A percentile compares a stretch with the other conserved stretches of the same genome.
Conservation (phyloP, 768 basidiomycete species). For the Mycena capillaripes region DNA sequence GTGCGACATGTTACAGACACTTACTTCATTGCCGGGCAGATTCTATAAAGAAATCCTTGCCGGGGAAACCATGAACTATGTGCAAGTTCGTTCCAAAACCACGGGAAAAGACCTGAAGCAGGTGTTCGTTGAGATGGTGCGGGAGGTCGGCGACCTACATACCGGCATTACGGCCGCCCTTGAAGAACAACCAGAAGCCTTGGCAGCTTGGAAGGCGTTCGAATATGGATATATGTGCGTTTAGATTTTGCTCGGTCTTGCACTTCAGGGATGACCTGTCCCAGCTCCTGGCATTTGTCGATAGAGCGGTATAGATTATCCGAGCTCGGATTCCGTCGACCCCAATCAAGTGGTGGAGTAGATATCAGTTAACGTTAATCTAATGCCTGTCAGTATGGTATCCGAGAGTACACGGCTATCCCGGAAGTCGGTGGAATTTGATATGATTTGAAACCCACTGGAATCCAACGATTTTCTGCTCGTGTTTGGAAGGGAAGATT, state of each 20-base stretch:
- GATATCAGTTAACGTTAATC: no score
- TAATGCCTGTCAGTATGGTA: no score
- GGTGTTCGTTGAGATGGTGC: slow-evolving; percentile 31
- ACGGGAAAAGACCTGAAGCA: slow-evolving; percentile 18
- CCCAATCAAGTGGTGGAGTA: not conserved
- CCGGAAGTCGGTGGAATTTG: no score
- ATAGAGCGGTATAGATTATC: not conserved
- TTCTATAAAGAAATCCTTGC: slow-evolving; percentile 42
- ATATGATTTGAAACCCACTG: no score
- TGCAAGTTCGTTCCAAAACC: slow-evolving; percentile 33
- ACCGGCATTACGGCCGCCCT: not conserved
- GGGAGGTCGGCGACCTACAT: slow-evolving; percentile 21
- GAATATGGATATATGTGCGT: slow-evolving; percentile 7
- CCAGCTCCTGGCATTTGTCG: not conserved
- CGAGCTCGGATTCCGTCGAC: not conserved
- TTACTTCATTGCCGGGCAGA: no score
- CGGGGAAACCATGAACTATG: slow-evolving; percentile 39
- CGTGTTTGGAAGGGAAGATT: no score
- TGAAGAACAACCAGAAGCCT: not conserved
- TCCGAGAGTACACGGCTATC: no score
- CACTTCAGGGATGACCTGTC: not conserved
- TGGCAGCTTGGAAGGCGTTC: not conserved
- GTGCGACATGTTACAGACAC: not conserved
- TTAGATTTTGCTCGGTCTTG: not conserved
- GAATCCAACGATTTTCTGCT: no score